Conservation (phyloP, 345 rosid genomes). For the Eucalyptus dawsonii region DNA sequence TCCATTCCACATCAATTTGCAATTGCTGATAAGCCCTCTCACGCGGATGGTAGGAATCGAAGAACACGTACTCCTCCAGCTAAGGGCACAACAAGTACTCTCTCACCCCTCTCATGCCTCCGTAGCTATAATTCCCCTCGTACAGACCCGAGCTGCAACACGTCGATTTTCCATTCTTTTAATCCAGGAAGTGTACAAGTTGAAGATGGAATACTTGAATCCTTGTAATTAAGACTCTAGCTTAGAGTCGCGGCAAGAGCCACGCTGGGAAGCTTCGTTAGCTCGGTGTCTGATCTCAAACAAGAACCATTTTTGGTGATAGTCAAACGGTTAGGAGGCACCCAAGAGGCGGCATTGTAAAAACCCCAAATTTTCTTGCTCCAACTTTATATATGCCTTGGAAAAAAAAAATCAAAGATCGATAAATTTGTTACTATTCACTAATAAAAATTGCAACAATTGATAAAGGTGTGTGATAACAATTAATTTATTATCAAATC, state of each 20-base stretch:
- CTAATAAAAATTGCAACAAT: too few relatives aligned
- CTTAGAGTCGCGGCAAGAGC: neutral
- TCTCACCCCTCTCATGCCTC: neutral
- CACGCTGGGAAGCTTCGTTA: slow-evolving; percentile 3
- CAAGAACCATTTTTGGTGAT: neutral
- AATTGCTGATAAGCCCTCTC: neutral
- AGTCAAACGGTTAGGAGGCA: neutral
- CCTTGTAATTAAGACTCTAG: slow-evolving; percentile 4
- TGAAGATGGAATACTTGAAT: slow-evolving; percentile 9
- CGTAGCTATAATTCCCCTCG: neutral
- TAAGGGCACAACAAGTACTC: neutral
- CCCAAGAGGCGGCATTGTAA: neutral
- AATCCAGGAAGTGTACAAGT: neutral
- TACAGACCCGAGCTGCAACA: slow-evolving; percentile 4
- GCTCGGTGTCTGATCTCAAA: neutral
- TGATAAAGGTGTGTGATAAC: too few relatives aligned
- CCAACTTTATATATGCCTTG: neutral
- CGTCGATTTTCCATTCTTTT: neutral
- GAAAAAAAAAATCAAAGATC: too few relatives aligned
- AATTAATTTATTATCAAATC: too few relatives aligned
- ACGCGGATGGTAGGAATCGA: neutral
- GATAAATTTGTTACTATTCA: neutral
- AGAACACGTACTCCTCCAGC: neutral
- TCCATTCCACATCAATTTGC: slow-evolving; percentile 4
- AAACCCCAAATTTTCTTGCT: neutral